A percentile compares a stretch with the other conserved stretches of the same genome.
phyloP scores from a whole-genome alignment of 257 asterid species.

The Nicotiana benthamiana region DNA sequence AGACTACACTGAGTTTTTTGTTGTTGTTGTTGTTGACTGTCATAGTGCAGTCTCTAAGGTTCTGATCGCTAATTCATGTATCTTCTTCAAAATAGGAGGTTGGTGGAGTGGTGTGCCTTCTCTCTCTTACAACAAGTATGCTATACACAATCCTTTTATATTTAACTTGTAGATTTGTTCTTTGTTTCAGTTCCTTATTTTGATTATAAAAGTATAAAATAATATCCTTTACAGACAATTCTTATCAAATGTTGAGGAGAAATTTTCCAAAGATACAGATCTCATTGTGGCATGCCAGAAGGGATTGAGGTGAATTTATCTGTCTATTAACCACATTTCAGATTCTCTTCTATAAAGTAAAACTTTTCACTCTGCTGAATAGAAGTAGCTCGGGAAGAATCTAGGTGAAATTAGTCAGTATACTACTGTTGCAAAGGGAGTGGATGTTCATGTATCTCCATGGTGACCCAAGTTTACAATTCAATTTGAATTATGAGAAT shows the following conservation, averaged over 20 bases:
- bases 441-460: background rate
- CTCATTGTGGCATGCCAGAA: slow-evolving; percentile 92
- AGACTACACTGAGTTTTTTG: too few relatives aligned
- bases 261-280: slow-evolving; percentile 71
- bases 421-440: background rate
- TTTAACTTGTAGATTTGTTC: background rate
- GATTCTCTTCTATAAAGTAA: background rate
- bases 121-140: slow-evolving; percentile 58
- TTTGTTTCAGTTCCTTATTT: background rate
- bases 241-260: slow-evolving; percentile 57
- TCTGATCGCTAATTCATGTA: background rate
- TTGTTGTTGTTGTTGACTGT: background rate
- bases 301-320: slow-evolving; percentile 73
- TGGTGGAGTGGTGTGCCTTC: slow-evolving; percentile 99
- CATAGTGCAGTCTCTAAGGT: background rate
- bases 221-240: slow-evolving; percentile 43
- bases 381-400: background rate
- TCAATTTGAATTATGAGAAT: background rate
- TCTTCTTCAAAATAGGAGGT: slow-evolving; percentile 49
- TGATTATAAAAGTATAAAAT: background rate
- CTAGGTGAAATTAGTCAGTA: background rate
- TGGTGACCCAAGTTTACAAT: background rate
- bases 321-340: slow-evolving; percentile 2
- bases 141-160: slow-evolving; percentile 4
- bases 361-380: background rate